A percentile compares a stretch with the other conserved stretches of the same genome.
Evolutionary conservation across 176 grass and related monocot species (phyloP).

Genomic region (Eragrostis curvula): DNA sequence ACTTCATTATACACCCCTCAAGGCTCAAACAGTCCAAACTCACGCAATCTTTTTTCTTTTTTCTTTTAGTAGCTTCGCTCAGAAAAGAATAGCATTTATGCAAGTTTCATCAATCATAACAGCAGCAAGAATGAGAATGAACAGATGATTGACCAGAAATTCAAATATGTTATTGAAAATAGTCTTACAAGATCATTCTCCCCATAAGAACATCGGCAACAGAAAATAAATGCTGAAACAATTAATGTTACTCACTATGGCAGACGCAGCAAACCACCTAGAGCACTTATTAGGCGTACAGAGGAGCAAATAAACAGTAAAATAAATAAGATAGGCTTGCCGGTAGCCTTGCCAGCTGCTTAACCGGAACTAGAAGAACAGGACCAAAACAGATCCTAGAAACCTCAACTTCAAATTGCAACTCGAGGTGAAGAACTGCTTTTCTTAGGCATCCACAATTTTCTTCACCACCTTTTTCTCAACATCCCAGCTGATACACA

Average conservation of each 20-base stretch:
- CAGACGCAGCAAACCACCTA: slow-evolving; percentile 79
- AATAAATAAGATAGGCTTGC: slow-evolving; percentile 14
- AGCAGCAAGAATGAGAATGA: not conserved
- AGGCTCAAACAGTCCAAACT: not conserved
- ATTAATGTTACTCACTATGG: slow-evolving; percentile 58
- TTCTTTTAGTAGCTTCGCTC: not conserved
- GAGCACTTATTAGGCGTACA: slow-evolving; percentile 58
- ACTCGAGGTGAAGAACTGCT: not conserved
- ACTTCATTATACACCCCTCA: too few species aligned
- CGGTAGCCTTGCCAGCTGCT: slow-evolving; percentile 59
- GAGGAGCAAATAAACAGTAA: slow-evolving; percentile 1
- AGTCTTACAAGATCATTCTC: slow-evolving; percentile 37
- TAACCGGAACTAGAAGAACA: slow-evolving; percentile 49
- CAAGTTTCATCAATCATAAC: not conserved
- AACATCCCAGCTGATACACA: slow-evolving; percentile 23
- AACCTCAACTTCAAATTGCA: slow-evolving; percentile 46
- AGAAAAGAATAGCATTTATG: not conserved
- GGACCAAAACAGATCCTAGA: slow-evolving; percentile 30
- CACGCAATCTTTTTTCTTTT: not conserved
- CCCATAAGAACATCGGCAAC: slow-evolving; percentile 45
- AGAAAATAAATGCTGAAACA: slow-evolving; percentile 11
- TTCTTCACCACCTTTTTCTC: slow-evolving; percentile 24
- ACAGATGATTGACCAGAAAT: not conserved
- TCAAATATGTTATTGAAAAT: not conserved
- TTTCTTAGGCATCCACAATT: slow-evolving; percentile 35